Percentiles rank a stretch among this genome's conserved stretches.
Conservation (phyloP, 352 stramenopile species). For the Plasmopara muralis region DNA sequence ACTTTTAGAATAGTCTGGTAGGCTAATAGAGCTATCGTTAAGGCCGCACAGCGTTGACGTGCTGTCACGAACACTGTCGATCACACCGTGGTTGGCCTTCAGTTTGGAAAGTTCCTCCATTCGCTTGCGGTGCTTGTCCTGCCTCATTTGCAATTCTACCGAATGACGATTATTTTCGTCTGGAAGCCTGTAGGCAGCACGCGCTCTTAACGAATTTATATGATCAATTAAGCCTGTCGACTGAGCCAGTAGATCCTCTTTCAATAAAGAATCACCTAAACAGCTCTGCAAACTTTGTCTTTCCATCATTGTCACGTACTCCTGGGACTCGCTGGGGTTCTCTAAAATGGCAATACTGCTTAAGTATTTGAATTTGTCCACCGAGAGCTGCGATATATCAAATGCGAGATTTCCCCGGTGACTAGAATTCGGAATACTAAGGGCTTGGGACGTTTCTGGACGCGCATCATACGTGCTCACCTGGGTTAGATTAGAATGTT, state of each 20-base stretch:
- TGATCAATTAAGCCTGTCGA: conserved; percentile 37
- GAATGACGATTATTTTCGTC: conserved; percentile 37
- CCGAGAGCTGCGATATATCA: conserved; percentile 21
- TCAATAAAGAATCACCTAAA: conserved; percentile 26
- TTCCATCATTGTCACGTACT: conserved; percentile 32
- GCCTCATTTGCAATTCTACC: conserved; percentile 38
- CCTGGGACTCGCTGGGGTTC: conserved; percentile 15
- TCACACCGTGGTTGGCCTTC: conserved; percentile 23
- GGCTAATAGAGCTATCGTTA: conserved; percentile 31
- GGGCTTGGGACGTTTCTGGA: conserved; percentile 12
- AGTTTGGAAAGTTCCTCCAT: conserved; percentile 61
- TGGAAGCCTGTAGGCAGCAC: conserved; percentile 16
- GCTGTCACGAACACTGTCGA: conserved; percentile 38
- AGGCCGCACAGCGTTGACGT: conserved; percentile 38
- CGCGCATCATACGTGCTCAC: conserved; percentile 9
- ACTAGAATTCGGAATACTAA: conserved; percentile 4
- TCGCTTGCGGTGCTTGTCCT: conserved; percentile 47
- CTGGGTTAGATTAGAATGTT: conserved; percentile 6
- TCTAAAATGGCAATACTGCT: conserved; percentile 27
- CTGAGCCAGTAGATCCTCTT: conserved; percentile 41
- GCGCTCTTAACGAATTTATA: conserved; percentile 29
- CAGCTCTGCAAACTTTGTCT: conserved; percentile 21
- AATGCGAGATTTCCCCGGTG: conserved; percentile 17
- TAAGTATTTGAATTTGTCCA: conserved; percentile 25
- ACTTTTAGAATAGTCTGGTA: conserved; percentile 17